Base-by-base conservation (phyloP, 768 basidiomycete genomes). In the Fomitopsis serialis region DNA sequence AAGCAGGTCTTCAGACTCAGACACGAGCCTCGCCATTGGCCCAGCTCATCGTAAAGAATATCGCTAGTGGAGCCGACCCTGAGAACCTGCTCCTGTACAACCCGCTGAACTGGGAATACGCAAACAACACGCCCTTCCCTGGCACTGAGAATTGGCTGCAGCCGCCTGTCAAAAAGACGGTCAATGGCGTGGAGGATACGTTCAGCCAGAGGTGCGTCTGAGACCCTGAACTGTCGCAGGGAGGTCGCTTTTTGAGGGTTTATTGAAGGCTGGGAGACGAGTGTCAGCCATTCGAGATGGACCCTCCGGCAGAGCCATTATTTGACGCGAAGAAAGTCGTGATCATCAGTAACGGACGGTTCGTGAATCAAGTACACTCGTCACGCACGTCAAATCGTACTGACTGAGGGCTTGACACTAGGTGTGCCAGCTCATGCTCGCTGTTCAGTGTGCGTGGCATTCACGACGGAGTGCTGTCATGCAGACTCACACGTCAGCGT, bases 311-410 rank as follows among this genome's bases (percentile, higher is more conserved):
- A 6, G 62, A 70, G 37, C 72, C 68, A 23, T 66, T 85, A 17
- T 84, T 84, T 61, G 68, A 76, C 25, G 66, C 77, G 5, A 66
- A 71, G 57, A 73, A 79, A 52, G 70, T 80, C 3, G 74, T 72
- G 13, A 80, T 84, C 48, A 66, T 84, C n/a, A 77, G 74, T 11
- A 84, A 84, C 61, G 81, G 81, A 55, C 68, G 78, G 65, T 79
- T 73, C 59, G 77, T 34, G 9, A 71, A 11, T 43, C 23, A 77
- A 15, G 19, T 3, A 21, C 22, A 11, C 44, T 21, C 5, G 48
- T 49, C n/a, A n/a, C n/a, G n/a, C n/a, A n/a, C n/a, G n/a, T n/a
- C n/a, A 5, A 76, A 54, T 75, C 76, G 12, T 77, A 77, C 58
- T 74, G 74, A 29, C 23, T 45, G 44, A 7, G 56, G 76, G 22